phyloP scores from a whole-genome alignment of 352 stramenopile species.

The Phytophthora pinifolia region DNA sequence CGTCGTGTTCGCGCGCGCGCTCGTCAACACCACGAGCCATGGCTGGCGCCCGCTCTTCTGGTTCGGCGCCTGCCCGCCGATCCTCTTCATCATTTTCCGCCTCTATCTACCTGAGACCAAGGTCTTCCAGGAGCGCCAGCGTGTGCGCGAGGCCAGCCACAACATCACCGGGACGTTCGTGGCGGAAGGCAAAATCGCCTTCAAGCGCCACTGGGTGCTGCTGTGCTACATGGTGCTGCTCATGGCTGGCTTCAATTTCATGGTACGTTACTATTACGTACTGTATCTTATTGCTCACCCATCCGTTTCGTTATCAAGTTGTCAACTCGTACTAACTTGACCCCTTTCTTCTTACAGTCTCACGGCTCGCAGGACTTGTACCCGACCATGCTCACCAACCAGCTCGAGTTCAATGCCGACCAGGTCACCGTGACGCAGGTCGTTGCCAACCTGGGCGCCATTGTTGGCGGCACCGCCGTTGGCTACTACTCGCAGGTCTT shows the following conservation, averaged over 20 bases:
- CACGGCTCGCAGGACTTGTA: constrained; percentile 56
- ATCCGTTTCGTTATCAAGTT: background rate
- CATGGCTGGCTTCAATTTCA: constrained; percentile 54
- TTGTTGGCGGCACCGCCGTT: constrained; percentile 45
- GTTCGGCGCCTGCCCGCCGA: constrained; percentile 48
- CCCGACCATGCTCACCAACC: constrained; percentile 54
- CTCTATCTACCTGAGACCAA: constrained; percentile 42
- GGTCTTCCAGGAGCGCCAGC: constrained; percentile 41
- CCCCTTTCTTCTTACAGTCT: constrained; percentile 18
- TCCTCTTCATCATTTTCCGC: constrained; percentile 49
- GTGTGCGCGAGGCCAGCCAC: constrained; percentile 30
- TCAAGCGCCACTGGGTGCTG: constrained; percentile 46
- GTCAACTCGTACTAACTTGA: constrained; percentile 2
- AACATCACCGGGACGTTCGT: constrained; percentile 41
- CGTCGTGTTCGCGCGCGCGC: constrained; percentile 35
- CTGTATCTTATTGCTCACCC: background rate
- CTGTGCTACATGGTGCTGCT: constrained; percentile 48
- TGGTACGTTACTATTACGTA: constrained; percentile 22
- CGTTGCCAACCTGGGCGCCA: constrained; percentile 49
- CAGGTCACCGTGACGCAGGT: constrained; percentile 51
- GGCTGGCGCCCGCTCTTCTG: constrained; percentile 50
- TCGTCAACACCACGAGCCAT: constrained; percentile 47
- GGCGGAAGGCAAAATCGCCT: constrained; percentile 42
- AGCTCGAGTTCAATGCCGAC: constrained; percentile 43
- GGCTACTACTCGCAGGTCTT: constrained; percentile 61